Evolutionary conservation across 2,329 filamentous ascomycete species (phyloP), one percentile per base, ranked within the genome.

Genomic region (Aspergillus pseudoglaucus): DNA sequence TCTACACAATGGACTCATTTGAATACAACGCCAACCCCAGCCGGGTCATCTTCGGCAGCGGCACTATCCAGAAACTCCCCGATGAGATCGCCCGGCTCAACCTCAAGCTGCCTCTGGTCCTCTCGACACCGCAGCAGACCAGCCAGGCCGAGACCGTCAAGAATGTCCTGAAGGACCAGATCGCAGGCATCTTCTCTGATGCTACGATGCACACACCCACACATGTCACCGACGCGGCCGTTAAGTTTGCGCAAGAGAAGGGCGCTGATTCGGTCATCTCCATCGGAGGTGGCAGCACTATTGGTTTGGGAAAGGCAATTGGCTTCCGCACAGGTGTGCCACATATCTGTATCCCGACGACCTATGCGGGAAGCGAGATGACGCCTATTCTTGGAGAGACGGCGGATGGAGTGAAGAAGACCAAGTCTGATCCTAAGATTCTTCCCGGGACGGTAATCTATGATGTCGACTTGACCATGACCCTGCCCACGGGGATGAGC

Each of bases 311-410:
- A 4, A 82, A 82, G 55, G 79, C 78, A 1, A 73, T 82, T 50
- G 73, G 72, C 42, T 65, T 76, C 42, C 71, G 75, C 38, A 80
- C 77, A 30, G 72, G 71, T 0, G 66, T 82, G 30, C 77, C 76
- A 17, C 79, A 82, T 57, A 74, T 82, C 39, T 81, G 77, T 55
- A 76, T 83, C 43, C 78, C 80, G n/a, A 82, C 79, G 2, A 81
- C 79, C 0, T 83, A 82, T 58, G 75, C 79, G 4, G 79, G 79
- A 3, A 80, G 76, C 51, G 82, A 85, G 59, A 81, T 85, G 74
- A 84, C 82, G 3, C 78, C 81, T 0, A 82, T 84, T 42, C 65
- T 85, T 10, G 82, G 82, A 2, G 80, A 85, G 65, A 84, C 80
- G 0, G 68, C 72, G 10, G 73, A 78, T 46, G 80, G 81, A 0